phyloP scores from a whole-genome alignment of 495 filamentous ascomycete species.

The Trichoderma asperelloides region DNA sequence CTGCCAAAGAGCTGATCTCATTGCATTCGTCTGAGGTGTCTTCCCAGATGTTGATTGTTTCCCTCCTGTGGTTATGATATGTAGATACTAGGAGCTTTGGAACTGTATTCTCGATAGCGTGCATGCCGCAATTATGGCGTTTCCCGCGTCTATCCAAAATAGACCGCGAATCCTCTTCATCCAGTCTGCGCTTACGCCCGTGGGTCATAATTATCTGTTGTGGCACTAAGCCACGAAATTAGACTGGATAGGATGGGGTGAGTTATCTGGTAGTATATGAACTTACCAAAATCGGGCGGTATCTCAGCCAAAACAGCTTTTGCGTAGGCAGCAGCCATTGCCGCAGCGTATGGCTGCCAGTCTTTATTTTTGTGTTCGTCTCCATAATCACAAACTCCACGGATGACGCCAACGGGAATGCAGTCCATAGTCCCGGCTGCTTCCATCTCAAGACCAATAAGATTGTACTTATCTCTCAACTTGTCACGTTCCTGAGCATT shows the following conservation, averaged over 20 bases:
- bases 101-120: too few species aligned
- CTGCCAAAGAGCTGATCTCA: too few species aligned
- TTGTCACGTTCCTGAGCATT: conserved; percentile 18
- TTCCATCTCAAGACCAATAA: conserved; percentile 24
- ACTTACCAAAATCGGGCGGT: not conserved
- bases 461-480: conserved; percentile 18
- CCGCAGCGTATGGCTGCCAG: conserved; percentile 31
- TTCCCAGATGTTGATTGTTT: too few species aligned
- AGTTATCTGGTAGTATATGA: not conserved
- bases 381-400: conserved; percentile 34
- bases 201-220: not conserved
- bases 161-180: not conserved
- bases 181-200: not conserved
- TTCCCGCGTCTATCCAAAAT: not conserved
- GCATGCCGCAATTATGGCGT: not conserved
- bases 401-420: conserved; percentile 26
- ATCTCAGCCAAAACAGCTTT: conserved; percentile 24
- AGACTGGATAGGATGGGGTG: not conserved
- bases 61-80: too few species aligned
- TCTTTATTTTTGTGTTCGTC: conserved; percentile 30
- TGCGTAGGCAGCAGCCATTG: conserved; percentile 31
- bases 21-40: too few species aligned
- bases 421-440: conserved; percentile 21
- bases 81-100: too few species aligned
- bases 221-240: not conserved